These are phyloP conservation scores for Cercospora citrullina DNA, from an alignment of 2,329 filamentous ascomycete species.

Conservation along the genomic window DNA sequence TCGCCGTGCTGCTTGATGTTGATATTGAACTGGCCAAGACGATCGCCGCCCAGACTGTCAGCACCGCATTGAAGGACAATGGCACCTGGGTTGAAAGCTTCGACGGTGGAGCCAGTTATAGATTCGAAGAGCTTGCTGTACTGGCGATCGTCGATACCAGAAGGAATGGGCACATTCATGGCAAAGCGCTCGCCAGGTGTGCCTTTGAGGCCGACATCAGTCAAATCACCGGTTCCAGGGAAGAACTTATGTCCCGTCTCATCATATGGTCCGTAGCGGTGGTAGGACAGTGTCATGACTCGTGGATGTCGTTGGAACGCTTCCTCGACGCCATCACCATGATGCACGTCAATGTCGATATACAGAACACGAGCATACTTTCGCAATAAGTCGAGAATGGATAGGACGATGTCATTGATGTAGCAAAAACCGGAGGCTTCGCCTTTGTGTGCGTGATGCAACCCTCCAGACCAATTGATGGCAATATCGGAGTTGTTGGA, in stretches of 20 bases:
- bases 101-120: constrained; percentile 75
- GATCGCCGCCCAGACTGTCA: constrained; percentile 89
- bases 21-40: constrained; percentile 92
- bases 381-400: constrained; percentile 82
- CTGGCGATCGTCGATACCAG: constrained; percentile 69
- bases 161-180: constrained; percentile 67
- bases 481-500: constrained; percentile 89
- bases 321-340: constrained; percentile 87
- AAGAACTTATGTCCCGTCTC: constrained; percentile 55
- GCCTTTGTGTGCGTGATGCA: constrained; percentile 93
- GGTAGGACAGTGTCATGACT: constrained; percentile 91
- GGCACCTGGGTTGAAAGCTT: constrained; percentile 81
- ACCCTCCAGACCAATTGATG: constrained; percentile 93
- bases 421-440: constrained; percentile 98
- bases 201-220: constrained; percentile 67
- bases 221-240: constrained; percentile 66
- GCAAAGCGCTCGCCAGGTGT: constrained; percentile 74
- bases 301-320: constrained; percentile 87
- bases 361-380: constrained; percentile 84
- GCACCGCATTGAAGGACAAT: constrained; percentile 96
- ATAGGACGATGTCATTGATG: constrained; percentile 96
- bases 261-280: constrained; percentile 88
- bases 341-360: constrained; percentile 91
- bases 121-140: constrained; percentile 83
- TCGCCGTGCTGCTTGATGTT: constrained; percentile 92